Evolutionary conservation across 2,329 filamentous ascomycete genomes (phyloP), one percentile per base, ranked within the genome.

Genomic region (Sarocladium oryzae): DNA sequence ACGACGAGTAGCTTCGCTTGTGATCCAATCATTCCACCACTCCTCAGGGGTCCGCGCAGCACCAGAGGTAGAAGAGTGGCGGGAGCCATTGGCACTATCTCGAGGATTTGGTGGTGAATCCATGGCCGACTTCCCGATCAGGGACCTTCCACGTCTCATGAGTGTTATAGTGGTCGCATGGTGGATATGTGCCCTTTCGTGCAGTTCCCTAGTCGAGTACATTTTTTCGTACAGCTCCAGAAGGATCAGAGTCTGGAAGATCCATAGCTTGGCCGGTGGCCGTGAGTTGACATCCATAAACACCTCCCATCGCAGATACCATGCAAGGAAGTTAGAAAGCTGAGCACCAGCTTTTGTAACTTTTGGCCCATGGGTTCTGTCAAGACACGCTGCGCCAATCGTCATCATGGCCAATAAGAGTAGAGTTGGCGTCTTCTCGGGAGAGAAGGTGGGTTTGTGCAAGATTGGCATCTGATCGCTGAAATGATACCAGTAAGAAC

Each of bases 191-290:
- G 92, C 92, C 57, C 93, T 80, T 68, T 99, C 93, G 66, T 99
- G 93, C 28, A 97, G 74, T 53, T 89, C 85, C 56, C 91, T 81
- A 0, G 92, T 96, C 35, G 90, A 93, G 66, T 92, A 97, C 87
- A 96, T 93, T 75, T 99, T 99, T 71, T 99, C 93, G 61, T 95
- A 97, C 1, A 96, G 73, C 65, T 99, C 93, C 11, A 97, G 76
- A 4, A 97, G 76, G 4, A 97, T 74, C 49, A 97, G 72, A 1
- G 92, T 85, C 65, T 97, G 93, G 70, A 97, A 97, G 0, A 96
- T 82, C 92, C 92, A 99, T 7, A 99, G 71, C 68, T 95, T 96
- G 8, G 92, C 92, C 0, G 93, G 92, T 1, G 93, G 91, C 16
- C 89, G 78, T 69, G 95, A 96, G 67, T 91, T 89, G 13, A 80